Percentiles rank a stretch among this genome's conserved stretches.
Evolutionary conservation across 768 basidiomycete species (phyloP).

Genomic region (Boletales sp.): DNA sequence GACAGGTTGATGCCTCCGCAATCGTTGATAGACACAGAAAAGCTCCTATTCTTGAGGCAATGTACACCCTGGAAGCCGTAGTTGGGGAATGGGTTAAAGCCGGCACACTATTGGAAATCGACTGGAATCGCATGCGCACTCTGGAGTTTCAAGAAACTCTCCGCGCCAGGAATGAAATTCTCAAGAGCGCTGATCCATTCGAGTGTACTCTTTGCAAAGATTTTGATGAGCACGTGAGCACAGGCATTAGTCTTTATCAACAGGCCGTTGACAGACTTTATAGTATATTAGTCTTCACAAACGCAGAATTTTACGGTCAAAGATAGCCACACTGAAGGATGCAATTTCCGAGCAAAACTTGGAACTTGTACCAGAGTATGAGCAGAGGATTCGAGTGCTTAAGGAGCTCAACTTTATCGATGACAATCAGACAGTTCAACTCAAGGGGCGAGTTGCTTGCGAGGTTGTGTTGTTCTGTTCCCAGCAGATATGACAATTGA

Average conservation of each 20-base stretch:
- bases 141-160: slow-evolving; percentile 90
- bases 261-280: slow-evolving; percentile 6
- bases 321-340: slow-evolving; percentile 74
- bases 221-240: slow-evolving; percentile 74
- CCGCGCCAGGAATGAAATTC: slow-evolving; percentile 51
- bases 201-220: slow-evolving; percentile 59
- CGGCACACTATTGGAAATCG: slow-evolving; percentile 63
- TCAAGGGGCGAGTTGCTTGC: slow-evolving; percentile 97
- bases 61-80: slow-evolving; percentile 46
- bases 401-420: slow-evolving; percentile 92
- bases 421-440: slow-evolving; percentile 89
- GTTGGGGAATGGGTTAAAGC: slow-evolving; percentile 55
- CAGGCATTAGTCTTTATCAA: not conserved
- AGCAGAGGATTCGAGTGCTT: slow-evolving; percentile 87
- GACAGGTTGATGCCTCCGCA: slow-evolving; percentile 64
- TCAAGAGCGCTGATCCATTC: slow-evolving; percentile 39
- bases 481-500: not conserved
- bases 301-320: slow-evolving; percentile 67
- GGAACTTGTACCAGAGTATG: slow-evolving; percentile 95
- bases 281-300: slow-evolving; percentile 79
- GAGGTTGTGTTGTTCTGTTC: slow-evolving; percentile 53
- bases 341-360: slow-evolving; percentile 95
- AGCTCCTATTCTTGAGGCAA: slow-evolving; percentile 55
- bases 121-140: slow-evolving; percentile 80
- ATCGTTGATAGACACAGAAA: slow-evolving; percentile 68